Base-by-base conservation (phyloP, 2,329 filamentous ascomycete genomes). In the Emmonsia crescens region DNA sequence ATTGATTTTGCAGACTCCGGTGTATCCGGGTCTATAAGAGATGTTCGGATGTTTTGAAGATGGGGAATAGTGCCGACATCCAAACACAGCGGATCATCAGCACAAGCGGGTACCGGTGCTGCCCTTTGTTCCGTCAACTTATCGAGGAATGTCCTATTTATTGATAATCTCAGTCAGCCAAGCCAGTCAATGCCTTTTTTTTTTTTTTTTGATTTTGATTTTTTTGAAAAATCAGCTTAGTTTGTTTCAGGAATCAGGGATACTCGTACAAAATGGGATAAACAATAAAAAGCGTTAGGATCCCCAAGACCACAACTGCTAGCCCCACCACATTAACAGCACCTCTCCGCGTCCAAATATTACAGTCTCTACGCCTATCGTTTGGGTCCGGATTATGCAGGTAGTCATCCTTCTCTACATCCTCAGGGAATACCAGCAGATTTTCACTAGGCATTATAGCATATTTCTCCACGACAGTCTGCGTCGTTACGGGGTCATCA, bases 401-500 rank as follows among this genome's bases (percentile, higher is more conserved):
- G 65, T 83, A 86, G 69, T 89, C 87, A 69, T 89, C 87, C 68
- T 88, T 88, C 71, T 89, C 87, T 27, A 88, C 83, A 69, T 89
- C 86, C 70, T 89, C 85, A 0, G 86, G 87, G 67, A 86, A 89
- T 24, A 89, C 74, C 48, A 89, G 71, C 59, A 89, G 74, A 5
- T 85, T 85, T 16, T 85, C 83, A 2, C 84, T 86, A 0, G 87
- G 86, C 70, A 83, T 78, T 60, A 89, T 89, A 69, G 88, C 88
- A 73, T 86, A 89, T 72, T 89, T 89, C 69, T 88, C 85, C 19
- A 85, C 84, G 2, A 89, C 86, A 1, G 86, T 89, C 74, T 89
- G 86, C 0, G 86, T 89, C 68, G 88, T 89, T 60, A 88, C 75
- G 68, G 80, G 78, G 24, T 86, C 82, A 31, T 87, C 84, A 54